Percentiles rank a stretch among this genome's conserved stretches.
These are phyloP conservation scores for Hyphodiscus hymeniophilus DNA, from an alignment of 495 filamentous ascomycete species.

Conservation along the genomic window DNA sequence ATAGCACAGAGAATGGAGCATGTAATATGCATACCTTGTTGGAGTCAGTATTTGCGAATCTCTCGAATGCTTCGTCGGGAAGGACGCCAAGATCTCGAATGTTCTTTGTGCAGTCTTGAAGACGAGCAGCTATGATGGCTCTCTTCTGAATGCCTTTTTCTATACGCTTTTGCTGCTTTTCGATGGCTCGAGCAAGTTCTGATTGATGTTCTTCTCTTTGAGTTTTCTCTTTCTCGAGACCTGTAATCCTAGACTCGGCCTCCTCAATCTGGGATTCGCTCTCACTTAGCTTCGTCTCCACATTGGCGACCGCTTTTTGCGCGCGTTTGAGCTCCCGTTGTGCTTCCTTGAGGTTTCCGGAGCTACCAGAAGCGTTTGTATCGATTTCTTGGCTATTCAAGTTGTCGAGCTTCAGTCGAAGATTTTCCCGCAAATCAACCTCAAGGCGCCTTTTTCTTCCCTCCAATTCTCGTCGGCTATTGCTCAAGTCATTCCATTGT, in stretches of 20 bases:
- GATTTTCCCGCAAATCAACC: slow-evolving; percentile 75
- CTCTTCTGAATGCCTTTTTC: slow-evolving; percentile 87
- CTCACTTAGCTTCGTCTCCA: slow-evolving; percentile 59
- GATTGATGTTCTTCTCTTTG: slow-evolving; percentile 62
- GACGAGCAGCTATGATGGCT: slow-evolving; percentile 64
- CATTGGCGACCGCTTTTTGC: slow-evolving; percentile 48
- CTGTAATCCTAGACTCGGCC: slow-evolving; percentile 46
- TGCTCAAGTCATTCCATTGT: slow-evolving; percentile 65
- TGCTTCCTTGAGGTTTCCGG: slow-evolving; percentile 66
- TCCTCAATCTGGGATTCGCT: slow-evolving; percentile 67
- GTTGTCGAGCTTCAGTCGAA: slow-evolving; percentile 79
- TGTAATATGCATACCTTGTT: slow-evolving; percentile 64
- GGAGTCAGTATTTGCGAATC: slow-evolving; percentile 71
- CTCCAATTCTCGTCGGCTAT: slow-evolving; percentile 70
- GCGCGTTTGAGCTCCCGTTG: slow-evolving; percentile 76
- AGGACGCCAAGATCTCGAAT: slow-evolving; percentile 91
- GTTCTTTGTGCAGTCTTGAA: slow-evolving; percentile 70
- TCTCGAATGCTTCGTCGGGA: slow-evolving; percentile 88
- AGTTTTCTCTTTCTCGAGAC: slow-evolving; percentile 54
- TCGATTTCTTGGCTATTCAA: slow-evolving; percentile 73
- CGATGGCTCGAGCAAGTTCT: slow-evolving; percentile 71
- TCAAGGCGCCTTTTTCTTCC: slow-evolving; percentile 70
- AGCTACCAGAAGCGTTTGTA: slow-evolving; percentile 46
- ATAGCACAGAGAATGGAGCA: too few relatives aligned
- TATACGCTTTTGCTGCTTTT: slow-evolving; percentile 82